Percentiles rank a stretch among this genome's conserved stretches.
Conservation (phyloP, 1,284 basidiomycete species). For the Sanghuangporus sanghuang region DNA sequence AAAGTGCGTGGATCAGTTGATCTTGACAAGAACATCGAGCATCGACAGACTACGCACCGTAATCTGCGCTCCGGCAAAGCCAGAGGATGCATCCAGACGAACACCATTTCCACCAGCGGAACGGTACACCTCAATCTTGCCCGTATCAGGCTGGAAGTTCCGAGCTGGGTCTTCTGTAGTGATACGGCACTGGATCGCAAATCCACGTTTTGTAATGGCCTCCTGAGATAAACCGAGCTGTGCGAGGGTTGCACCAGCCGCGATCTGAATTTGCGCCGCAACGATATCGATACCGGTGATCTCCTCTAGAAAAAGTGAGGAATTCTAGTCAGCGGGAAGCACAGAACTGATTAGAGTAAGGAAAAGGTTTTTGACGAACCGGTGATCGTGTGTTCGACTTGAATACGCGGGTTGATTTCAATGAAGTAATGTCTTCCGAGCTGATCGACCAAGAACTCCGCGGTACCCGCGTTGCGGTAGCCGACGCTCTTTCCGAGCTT, state of each 20-base stretch:
- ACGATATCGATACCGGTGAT: slow-evolving; percentile 99
- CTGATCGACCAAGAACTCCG: slow-evolving; percentile 95
- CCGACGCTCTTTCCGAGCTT: slow-evolving; percentile 89
- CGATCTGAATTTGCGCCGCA: slow-evolving; percentile 97
- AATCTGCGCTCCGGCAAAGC: slow-evolving; percentile 99
- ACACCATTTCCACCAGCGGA: slow-evolving; percentile 99
- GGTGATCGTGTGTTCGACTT: slow-evolving; percentile 97
- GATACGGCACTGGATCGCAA: slow-evolving; percentile 98
- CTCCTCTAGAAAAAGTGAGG: slow-evolving; percentile 60
- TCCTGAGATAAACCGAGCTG: slow-evolving; percentile 98
- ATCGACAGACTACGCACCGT: slow-evolving; percentile 51
- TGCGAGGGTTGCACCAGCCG: slow-evolving; percentile 91
- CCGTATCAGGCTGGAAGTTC: slow-evolving; percentile 97
- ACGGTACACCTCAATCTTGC: slow-evolving; percentile 98
- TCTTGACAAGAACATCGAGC: background rate
- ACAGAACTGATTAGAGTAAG: background rate
- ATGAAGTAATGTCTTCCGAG: slow-evolving; percentile 97
- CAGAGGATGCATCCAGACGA: slow-evolving; percentile 94
- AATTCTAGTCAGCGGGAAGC: slow-evolving; percentile 12
- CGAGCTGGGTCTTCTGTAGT: slow-evolving; percentile 96
- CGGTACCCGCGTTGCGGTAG: slow-evolving; percentile 96
- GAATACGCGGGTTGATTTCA: slow-evolving; percentile 97
- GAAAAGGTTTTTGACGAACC: slow-evolving; percentile 44
- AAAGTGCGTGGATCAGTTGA: background rate
- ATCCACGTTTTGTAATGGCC: slow-evolving; percentile 92